phyloP scores from a whole-genome alignment of 1,284 basidiomycete genomes.

The Peniophora sp. region DNA sequence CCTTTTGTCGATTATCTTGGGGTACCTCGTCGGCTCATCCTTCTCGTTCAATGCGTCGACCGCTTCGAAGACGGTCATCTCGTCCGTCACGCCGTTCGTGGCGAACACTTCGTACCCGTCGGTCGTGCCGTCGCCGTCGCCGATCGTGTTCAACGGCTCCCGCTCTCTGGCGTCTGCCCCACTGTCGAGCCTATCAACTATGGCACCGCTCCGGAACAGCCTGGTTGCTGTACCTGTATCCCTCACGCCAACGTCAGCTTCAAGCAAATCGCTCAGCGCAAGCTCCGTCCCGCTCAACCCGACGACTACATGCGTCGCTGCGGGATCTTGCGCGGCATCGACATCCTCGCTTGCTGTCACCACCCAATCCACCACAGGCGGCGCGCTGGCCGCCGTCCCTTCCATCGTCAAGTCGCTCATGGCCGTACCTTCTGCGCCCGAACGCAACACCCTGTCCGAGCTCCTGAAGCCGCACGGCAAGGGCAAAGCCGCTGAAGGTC shows the following conservation, averaged over 20 bases:
- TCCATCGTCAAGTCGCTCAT: constrained; percentile 20
- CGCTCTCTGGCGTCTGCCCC: too few species aligned
- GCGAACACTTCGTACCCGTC: constrained; percentile 7
- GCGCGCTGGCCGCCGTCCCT: constrained; percentile 13
- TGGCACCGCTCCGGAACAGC: too few species aligned
- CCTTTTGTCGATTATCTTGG: constrained; percentile 58
- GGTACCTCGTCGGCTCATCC: constrained; percentile 49
- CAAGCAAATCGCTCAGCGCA: too few species aligned
- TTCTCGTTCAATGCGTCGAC: constrained; percentile 30
- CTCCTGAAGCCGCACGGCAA: constrained; percentile 36
- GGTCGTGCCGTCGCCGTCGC: constrained; percentile 36
- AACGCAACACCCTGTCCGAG: constrained; percentile 38
- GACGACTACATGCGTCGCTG: too few species aligned
- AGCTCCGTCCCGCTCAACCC: too few species aligned
- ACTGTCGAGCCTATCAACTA: too few species aligned
- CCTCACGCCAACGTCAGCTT: too few species aligned
- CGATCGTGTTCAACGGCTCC: constrained; percentile 16
- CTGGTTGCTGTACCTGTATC: too few species aligned
- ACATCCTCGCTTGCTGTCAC: constrained; percentile 6
- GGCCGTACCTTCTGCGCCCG: neutral
- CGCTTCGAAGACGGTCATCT: constrained; percentile 10
- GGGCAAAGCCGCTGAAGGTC: constrained; percentile 30
- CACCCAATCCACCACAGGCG: constrained; percentile 12
- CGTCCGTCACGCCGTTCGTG: neutral
- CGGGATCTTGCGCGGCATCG: neutral